Evolutionary conservation across 345 rosid genomes (phyloP), one percentile per base, ranked within the genome.

Genomic region (Sisymbrium irio): DNA sequence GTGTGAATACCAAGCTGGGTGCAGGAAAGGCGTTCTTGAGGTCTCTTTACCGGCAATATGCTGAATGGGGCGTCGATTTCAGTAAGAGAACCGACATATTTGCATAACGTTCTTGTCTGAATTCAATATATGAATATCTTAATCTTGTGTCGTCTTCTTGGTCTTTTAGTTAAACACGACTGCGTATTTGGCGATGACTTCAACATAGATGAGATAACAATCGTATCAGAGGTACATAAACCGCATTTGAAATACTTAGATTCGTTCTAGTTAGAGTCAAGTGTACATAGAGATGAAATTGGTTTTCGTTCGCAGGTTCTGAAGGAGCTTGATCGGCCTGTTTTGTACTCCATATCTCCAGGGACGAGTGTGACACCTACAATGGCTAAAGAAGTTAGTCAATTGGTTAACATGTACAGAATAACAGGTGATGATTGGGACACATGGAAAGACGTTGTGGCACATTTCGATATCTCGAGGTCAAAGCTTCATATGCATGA

Each of bases 351-450:
- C 1, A 12, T 94, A 76, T 94, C 97, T 62, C 98, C 98, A 56
- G 98, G 98, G 72, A 89, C 93, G 47, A 81, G 91, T 61, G 96
- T 74, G 67, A 83, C 89, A 19, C 96, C 98, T 73, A 65, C 81
- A 33, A 80, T 87, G 96, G 97, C 98, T 55, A 85, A 86, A 83
- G 85, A 82, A 62, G 82, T 89, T 37, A 80, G 86, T 71, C 84
- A 79, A 37, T 69, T 88, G 32, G 92, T 83, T 57, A 91, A 87
- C 85, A 86, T 89, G 97, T 94, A 91, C 78, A 84, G 97, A 77
- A 71, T 94, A 67, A 88, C 97, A 7, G 93, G 83, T n/a, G 98
- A 94, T 82, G 97, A 94, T 60, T 94, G 98, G 98, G 98, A 94
- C 71, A 74, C 82, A 28, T 94, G 98, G 98, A 79, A 73, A 65